phyloP scores from a whole-genome alignment of 192 early-diverging fungal species.

The Entomortierella parvispora region DNA sequence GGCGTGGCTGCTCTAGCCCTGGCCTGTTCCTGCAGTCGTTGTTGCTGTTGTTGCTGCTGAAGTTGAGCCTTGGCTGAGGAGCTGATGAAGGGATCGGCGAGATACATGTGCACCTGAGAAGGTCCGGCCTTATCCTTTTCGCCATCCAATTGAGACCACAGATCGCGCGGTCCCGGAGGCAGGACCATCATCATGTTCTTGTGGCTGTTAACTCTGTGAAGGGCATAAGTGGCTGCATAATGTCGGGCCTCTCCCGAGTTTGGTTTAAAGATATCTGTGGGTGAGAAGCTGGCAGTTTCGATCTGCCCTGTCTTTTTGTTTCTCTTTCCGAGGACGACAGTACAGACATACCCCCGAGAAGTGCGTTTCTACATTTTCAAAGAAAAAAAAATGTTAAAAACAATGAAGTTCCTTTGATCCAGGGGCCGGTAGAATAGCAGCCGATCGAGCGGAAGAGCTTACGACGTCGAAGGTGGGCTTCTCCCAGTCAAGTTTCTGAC shows the following conservation, averaged over 20 bases:
- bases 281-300: conserved; percentile 57
- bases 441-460: conserved; percentile 2
- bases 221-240: neutral
- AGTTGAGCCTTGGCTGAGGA: conserved; percentile 54
- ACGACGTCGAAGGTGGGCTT: conserved; percentile 74
- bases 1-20: conserved; percentile 20
- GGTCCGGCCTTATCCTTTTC: conserved; percentile 54
- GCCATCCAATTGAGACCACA: conserved; percentile 77
- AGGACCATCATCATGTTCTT: conserved; percentile 69
- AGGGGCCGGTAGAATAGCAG: neutral
- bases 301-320: conserved; percentile 67
- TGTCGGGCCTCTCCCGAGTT: neutral
- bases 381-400: neutral
- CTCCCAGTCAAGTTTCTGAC: conserved; percentile 79
- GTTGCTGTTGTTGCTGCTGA: conserved; percentile 50
- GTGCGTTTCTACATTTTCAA: conserved; percentile 23
- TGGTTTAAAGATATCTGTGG: conserved; percentile 49
- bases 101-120: conserved; percentile 65
- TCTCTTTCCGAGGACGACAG: conserved; percentile 64
- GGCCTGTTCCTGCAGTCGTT: conserved; percentile 46
- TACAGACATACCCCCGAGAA: conserved; percentile 53
- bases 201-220: neutral
- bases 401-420: neutral
- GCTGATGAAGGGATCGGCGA: conserved; percentile 82
- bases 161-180: conserved; percentile 76